Base-by-base conservation (phyloP, 2,329 filamentous ascomycete genomes). In the Fusarium veterinarium region DNA sequence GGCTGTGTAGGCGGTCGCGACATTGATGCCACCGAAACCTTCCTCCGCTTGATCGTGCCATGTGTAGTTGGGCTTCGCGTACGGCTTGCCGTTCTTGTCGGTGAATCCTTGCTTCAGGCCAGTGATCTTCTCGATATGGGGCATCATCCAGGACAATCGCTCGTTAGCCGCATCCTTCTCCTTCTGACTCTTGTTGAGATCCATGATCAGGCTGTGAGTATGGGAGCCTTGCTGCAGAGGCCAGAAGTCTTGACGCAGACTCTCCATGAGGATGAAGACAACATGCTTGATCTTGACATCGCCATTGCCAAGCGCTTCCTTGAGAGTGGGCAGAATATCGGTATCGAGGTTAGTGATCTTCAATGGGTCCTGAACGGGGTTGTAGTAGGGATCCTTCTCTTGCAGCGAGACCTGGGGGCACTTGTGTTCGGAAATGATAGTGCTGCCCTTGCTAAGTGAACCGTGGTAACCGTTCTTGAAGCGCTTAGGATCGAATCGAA, bases 241-340 rank as follows among this genome's bases (percentile, higher is more conserved):
- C 60, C 85, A 86, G 10, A 86, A 79, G 56, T 86, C 84, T 17
- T 81, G 80, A 17, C 84, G 81, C 1, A 84, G 83, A 62, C 83
- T 84, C 67, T 86, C 84, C 46, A 86, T 79, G 19, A 84, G 81
- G 6, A 86, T 64, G 20, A 86, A 75, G 38, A 86, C 76, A 10
- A 86, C 79, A 55, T 86, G 83, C 67, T 84, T 84, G 55, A 86
- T 85, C 48, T 80, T 80, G 31, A 84, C 77, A 2, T 71, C 58
- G 2, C 71, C 72, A 14, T 77, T 72, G 7, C 70, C 69, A 2
- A 83, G 69, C 14, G 73, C 75, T 28, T 72, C 55, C 60, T 76
- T 73, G 3, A 83, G 69, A 1, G 72, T 72, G 1, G 78, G 65
- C 1, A 83, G 69, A 11, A 84, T 66, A 4, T 79, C 76, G 13